Percentiles rank a stretch among this genome's conserved stretches.
Conservation (phyloP, 495 filamentous ascomycete genomes). For the Massariosphaeria phaeospora region DNA sequence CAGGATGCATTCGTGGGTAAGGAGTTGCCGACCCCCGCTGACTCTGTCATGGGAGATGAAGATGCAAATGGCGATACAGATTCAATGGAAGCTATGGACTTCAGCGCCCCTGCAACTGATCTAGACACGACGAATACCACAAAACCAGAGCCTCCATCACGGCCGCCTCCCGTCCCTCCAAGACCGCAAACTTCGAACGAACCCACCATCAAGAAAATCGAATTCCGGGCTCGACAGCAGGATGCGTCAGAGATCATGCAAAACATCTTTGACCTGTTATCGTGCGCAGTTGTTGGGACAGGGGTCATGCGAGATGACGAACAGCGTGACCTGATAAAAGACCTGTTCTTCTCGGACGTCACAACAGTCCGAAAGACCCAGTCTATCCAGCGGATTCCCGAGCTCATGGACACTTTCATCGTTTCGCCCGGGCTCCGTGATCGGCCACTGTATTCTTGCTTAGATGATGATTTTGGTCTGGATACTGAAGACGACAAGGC, state of each 20-base stretch:
- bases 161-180: constrained; percentile 34
- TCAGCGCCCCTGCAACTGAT: background rate
- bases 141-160: constrained; percentile 25
- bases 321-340: constrained; percentile 73
- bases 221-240: constrained; percentile 64
- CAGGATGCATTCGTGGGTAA: constrained; percentile 27
- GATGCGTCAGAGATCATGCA: constrained; percentile 95
- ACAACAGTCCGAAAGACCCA: constrained; percentile 7
- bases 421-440: constrained; percentile 15
- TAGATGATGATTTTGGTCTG: constrained; percentile 77
- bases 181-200: constrained; percentile 15
- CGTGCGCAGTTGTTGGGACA: constrained; percentile 72
- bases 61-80: constrained; percentile 27
- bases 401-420: constrained; percentile 17
- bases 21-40: constrained; percentile 7
- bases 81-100: constrained; percentile 1
- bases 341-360: constrained; percentile 40
- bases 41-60: constrained; percentile 36
- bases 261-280: constrained; percentile 82
- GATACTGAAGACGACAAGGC: constrained; percentile 52
- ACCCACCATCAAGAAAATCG: constrained; percentile 28
- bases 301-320: constrained; percentile 59
- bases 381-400: background rate
- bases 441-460: constrained; percentile 71
- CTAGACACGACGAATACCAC: background rate